A percentile compares a stretch with the other conserved stretches of the same genome.
Evolutionary conservation across 805 yeast genomes (phyloP).

Genomic region (Saturnispora silvae): DNA sequence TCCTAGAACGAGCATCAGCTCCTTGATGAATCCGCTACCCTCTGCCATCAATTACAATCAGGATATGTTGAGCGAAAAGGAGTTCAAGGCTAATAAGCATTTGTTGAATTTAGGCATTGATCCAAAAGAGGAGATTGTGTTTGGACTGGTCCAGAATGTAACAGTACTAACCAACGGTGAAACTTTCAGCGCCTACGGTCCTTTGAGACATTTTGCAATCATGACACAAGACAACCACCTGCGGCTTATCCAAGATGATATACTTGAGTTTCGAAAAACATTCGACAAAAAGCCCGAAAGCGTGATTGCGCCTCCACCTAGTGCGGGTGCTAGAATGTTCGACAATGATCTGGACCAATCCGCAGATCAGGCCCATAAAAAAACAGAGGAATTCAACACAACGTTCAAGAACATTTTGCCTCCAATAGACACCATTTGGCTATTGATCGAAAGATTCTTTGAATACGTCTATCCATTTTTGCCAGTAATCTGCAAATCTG

Average conservation of each 20-base stretch:
- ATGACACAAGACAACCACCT: constrained; percentile 6
- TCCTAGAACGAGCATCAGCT: constrained; percentile 6
- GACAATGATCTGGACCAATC: background rate
- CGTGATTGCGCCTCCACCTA: background rate
- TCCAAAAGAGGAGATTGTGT: constrained; percentile 3
- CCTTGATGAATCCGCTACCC: constrained; percentile 8
- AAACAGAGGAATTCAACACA: constrained; percentile 8
- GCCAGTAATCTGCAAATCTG: constrained; percentile 34
- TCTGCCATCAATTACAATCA: constrained; percentile 1
- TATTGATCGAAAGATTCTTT: constrained; percentile 36
- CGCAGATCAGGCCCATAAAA: constrained; percentile 3
- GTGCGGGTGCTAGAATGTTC: constrained; percentile 1
- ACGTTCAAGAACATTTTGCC: constrained; percentile 32
- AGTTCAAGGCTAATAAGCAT: constrained; percentile 1
- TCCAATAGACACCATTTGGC: constrained; percentile 32
- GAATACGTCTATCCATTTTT: constrained; percentile 34
- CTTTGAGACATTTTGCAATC: background rate
- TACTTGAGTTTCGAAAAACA: constrained; percentile 12
- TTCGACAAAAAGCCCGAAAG: background rate
- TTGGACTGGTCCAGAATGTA: background rate
- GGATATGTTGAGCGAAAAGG: background rate
- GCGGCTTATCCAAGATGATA: background rate
- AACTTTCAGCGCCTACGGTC: constrained; percentile 1
- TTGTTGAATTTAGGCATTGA: constrained; percentile 5
- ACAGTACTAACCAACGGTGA: constrained; percentile 2